Conservation (phyloP, 1,139 yeast species). For the Magnusiomyces paraingens region DNA sequence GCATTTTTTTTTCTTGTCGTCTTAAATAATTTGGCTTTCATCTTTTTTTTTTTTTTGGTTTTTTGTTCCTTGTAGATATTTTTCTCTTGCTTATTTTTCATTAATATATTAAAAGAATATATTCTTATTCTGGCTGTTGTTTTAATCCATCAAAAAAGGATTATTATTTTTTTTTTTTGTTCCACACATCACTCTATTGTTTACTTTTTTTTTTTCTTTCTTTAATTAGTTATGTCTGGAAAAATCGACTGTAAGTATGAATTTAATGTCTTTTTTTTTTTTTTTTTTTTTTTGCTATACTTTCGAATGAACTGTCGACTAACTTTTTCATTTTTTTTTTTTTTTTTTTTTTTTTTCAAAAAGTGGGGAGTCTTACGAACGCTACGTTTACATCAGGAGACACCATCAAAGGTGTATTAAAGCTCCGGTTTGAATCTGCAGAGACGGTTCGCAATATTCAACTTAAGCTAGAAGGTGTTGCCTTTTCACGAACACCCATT, state of each 20-base stretch:
- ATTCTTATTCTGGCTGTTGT: too few species aligned
- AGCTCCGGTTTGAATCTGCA: slow-evolving; percentile 6
- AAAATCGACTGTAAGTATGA: not conserved
- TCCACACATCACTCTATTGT: not conserved
- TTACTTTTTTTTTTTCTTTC: not conserved
- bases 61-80: too few species aligned
- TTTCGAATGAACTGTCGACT: too few species aligned
- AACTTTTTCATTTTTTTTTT: too few species aligned
- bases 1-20: not conserved
- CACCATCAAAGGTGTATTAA: slow-evolving; percentile 9
- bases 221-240: not conserved
- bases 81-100: too few species aligned
- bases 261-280: too few species aligned
- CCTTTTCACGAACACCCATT: slow-evolving; percentile 14
- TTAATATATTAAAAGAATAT: too few species aligned
- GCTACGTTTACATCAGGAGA: slow-evolving; percentile 15
- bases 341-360: not conserved
- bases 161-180: too few species aligned
- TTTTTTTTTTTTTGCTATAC: not conserved
- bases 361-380: not conserved
- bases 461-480: slow-evolving; percentile 17
- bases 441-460: slow-evolving; percentile 12
- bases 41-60: too few species aligned
- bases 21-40: not conserved
- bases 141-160: too few species aligned